Base-by-base conservation (phyloP, 2,329 filamentous ascomycete genomes). In the Xylariales sp. region DNA sequence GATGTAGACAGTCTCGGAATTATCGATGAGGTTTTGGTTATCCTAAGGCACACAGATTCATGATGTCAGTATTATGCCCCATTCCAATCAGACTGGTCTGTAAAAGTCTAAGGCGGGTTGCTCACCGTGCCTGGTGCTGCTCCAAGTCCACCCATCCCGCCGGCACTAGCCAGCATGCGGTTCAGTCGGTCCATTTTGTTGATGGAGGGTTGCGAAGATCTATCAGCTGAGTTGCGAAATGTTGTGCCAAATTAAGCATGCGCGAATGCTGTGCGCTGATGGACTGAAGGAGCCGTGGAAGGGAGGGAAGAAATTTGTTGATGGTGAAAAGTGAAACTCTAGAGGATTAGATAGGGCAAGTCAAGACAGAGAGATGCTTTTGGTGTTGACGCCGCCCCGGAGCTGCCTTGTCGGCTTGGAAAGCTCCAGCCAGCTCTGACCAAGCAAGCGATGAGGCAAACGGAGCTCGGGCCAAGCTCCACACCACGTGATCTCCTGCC, bases 1-100 rank as follows among this genome's bases (percentile, higher is more conserved):
- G 56, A 98, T 98, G 71, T 98, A 95, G 52, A 98, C 93, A 23
- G 93, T 98, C 72, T 98, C 93, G 55, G 91, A 95, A 71, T 98
- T 98, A 64, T 98, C 93, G 64, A 98, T 94, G 44, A 98, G 78
- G 60, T 85, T 90, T 27, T 80, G 77, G 52, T 91, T 93, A 56
- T 97, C 91, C 88, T 95, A 51, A 19, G 4, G 41, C 29, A 25
- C 23, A 12, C 15, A 5, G 5, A 28, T 16, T 37, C 17, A 7
- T 18, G 6, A 14, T n/a, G n/a, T n/a, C n/a, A n/a, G n/a, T n/a
- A n/a, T n/a, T n/a, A n/a, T n/a, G n/a, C n/a, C n/a, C n/a, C n/a
- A n/a, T n/a, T n/a, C n/a, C n/a, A n/a, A n/a, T n/a, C n/a, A n/a
- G n/a, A n/a, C n/a, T n/a, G n/a, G n/a, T n/a, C n/a, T n/a, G n/a